Evolutionary conservation across 2,329 filamentous ascomycete species (phyloP).

Genomic region (Sarocladiaceae sp.): DNA sequence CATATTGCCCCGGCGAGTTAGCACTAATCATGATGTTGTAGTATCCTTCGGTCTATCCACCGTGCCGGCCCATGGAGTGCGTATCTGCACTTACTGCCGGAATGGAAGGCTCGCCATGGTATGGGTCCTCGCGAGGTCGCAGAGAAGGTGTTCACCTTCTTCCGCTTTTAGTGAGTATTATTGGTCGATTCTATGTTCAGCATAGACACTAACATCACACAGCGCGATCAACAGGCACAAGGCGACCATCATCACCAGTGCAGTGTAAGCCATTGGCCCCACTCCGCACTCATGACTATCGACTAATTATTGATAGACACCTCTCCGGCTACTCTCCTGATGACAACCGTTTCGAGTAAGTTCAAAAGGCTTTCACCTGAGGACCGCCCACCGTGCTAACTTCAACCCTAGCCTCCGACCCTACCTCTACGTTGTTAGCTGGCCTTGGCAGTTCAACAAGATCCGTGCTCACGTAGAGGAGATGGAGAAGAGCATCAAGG

Average conservation of each 20-base stretch:
- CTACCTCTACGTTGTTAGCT: slow-evolving; percentile 35
- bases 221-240: slow-evolving; percentile 60
- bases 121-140: slow-evolving; percentile 32
- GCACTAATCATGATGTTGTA: not conserved
- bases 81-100: slow-evolving; percentile 32
- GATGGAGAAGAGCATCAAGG: slow-evolving; percentile 22
- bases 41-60: slow-evolving; percentile 31
- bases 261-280: slow-evolving; percentile 2
- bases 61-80: slow-evolving; percentile 36
- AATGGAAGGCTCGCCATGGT: slow-evolving; percentile 29
- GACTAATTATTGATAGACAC: not conserved
- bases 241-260: slow-evolving; percentile 56
- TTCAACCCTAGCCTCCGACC: slow-evolving; percentile 28
- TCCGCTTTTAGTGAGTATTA: slow-evolving; percentile 42
- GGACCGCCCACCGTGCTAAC: not conserved
- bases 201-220: not conserved
- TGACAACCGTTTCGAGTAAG: slow-evolving; percentile 12
- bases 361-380: not conserved
- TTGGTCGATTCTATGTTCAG: no score
- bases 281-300: not conserved
- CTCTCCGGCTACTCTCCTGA: slow-evolving; percentile 7
- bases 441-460: slow-evolving; percentile 37
- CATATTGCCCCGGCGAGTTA: slow-evolving; percentile 6
- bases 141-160: slow-evolving; percentile 39
- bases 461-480: slow-evolving; percentile 31